A percentile compares a stretch with the other conserved stretches of the same genome.
Conservation (phyloP, 2,329 filamentous ascomycete species). For the Fonsecaea nubica region DNA sequence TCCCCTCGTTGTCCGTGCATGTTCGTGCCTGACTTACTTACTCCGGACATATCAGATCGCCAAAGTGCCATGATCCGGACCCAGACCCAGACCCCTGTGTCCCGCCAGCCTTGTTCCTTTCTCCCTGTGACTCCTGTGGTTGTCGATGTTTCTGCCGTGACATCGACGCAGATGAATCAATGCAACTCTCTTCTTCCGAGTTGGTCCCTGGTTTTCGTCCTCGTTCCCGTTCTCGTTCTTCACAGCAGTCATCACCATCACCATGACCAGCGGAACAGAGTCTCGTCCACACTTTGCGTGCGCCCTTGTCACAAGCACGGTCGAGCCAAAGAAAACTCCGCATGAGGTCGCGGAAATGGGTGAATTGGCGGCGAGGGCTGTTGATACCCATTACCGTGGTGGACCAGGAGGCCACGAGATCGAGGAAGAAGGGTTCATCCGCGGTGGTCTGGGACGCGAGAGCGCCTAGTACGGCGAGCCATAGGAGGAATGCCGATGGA, state of each 20-base stretch:
- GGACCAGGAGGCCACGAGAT: neutral
- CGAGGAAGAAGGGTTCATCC: slow-evolving; percentile 20
- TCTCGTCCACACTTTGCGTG: slow-evolving; percentile 12
- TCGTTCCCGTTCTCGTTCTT: too few relatives aligned
- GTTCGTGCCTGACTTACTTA: too few relatives aligned
- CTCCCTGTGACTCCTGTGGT: too few relatives aligned
- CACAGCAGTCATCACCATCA: neutral
- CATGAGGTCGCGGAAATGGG: slow-evolving; percentile 17
- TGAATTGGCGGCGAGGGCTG: neutral
- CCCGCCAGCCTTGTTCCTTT: too few relatives aligned
- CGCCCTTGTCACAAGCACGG: slow-evolving; percentile 17
- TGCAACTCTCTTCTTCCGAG: too few relatives aligned
- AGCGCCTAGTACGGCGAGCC: slow-evolving; percentile 17
- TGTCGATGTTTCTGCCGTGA: too few relatives aligned
- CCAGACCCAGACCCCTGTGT: too few relatives aligned
- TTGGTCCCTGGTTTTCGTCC: too few relatives aligned
- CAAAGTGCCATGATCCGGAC: too few relatives aligned
- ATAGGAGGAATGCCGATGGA: slow-evolving; percentile 11
- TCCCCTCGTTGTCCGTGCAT: too few relatives aligned
- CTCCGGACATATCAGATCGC: too few relatives aligned
- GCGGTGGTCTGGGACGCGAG: slow-evolving; percentile 6
- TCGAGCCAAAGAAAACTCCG: slow-evolving; percentile 17
- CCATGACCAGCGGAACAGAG: neutral
- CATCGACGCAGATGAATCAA: too few relatives aligned
- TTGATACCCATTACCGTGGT: neutral